Evolutionary conservation across 805 yeast species (phyloP), one percentile per base, ranked within the genome.

Genomic region (Teunomyces kruisii): DNA sequence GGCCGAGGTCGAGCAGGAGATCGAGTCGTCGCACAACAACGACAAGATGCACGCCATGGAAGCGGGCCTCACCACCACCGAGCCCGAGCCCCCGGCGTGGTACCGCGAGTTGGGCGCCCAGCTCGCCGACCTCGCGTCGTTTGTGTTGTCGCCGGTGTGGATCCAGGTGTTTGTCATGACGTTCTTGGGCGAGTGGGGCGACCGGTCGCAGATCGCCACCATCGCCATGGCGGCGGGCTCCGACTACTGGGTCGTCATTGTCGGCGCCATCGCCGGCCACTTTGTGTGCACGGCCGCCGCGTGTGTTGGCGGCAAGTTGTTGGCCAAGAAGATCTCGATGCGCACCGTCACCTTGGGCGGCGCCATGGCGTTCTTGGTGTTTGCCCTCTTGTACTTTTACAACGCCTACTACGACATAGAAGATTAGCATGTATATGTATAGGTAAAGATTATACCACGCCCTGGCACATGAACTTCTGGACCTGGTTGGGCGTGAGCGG

Each of bases 221-320:
- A 90, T 94, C 57, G 98, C 98, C 32, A 86, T 94, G 95, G 97
- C 98, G 43, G 96, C 99, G 1, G 97, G 97, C 32, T 83, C 89
- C 36, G 86, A 90, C 64, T 94, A 89, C 68, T 84, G 94, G 91
- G 75, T 76, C 54, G 96, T 91, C 32, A 88, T 92, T 39, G 54
- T 83, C 39, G 99, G 99, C 49, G 96, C 96, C 15, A 80, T 89
- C 31, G 64, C 85, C 35, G 99, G 99, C 28, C 99, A 94, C 66
- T 83, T 85, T 8, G 39, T 86, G 8, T 94, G 98, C 69, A 88
- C 97, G 0, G 80, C 80, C 28, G 79, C 89, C 47, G 98, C 99
- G n/a, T 95, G 92, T 37, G 41, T 88, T 44, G 97, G 98, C 40
- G 99, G 99, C 26, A 87, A 86, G 68, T 75, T 88, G 47, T 74